Conservation (phyloP, 352 stramenopile genomes). For the Pythium periplocum region DNA sequence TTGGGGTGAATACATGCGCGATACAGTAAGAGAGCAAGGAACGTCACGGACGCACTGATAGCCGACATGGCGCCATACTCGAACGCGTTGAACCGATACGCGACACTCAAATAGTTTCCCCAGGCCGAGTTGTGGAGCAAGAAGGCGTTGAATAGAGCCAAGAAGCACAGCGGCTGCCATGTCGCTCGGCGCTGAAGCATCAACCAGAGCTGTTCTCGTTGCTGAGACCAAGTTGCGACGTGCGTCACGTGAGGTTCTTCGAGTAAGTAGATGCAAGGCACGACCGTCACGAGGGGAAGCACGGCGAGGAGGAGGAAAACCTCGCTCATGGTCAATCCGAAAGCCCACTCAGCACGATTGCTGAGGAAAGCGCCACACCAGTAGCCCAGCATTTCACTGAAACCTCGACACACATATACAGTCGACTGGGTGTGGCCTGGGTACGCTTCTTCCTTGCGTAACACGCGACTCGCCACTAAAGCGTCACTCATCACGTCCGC, state of each 20-base stretch:
- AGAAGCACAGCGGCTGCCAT: slow-evolving; percentile 71
- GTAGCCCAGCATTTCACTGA: slow-evolving; percentile 76
- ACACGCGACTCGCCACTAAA: slow-evolving; percentile 56
- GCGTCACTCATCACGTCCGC: slow-evolving; percentile 80
- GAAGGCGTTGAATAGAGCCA: slow-evolving; percentile 54
- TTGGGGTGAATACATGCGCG: slow-evolving; percentile 32
- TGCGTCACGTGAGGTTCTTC: slow-evolving; percentile 36
- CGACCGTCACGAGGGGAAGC: slow-evolving; percentile 44
- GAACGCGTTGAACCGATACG: slow-evolving; percentile 68
- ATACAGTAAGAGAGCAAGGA: slow-evolving; percentile 53
- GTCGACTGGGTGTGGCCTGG: slow-evolving; percentile 49
- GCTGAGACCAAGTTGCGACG: slow-evolving; percentile 22
- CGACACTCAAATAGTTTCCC: slow-evolving; percentile 76
- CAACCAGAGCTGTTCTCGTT: slow-evolving; percentile 38
- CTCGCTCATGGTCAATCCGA: slow-evolving; percentile 52
- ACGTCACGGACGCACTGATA: slow-evolving; percentile 64
- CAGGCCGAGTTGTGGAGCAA: slow-evolving; percentile 74
- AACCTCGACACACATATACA: slow-evolving; percentile 73
- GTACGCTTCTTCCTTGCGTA: slow-evolving; percentile 31
- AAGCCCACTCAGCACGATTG: slow-evolving; percentile 48
- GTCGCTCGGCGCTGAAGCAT: slow-evolving; percentile 68
- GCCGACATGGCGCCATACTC: slow-evolving; percentile 69
- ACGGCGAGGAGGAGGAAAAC: slow-evolving; percentile 60
- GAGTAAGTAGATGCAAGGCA: slow-evolving; percentile 51
- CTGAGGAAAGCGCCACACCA: slow-evolving; percentile 60